Base-by-base conservation (phyloP, 176 grass and related monocot species). In the Carex pumila region DNA sequence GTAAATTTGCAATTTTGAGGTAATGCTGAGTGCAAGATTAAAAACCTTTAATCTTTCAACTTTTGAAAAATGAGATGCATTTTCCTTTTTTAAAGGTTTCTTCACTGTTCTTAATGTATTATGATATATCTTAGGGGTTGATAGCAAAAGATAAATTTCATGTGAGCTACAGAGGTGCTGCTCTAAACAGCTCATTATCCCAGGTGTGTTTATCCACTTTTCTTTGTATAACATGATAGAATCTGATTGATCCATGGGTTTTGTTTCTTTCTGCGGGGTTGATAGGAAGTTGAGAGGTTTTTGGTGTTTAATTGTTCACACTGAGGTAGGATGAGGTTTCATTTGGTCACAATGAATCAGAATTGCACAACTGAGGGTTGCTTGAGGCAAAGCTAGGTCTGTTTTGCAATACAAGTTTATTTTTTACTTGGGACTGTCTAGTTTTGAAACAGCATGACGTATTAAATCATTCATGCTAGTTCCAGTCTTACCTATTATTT, bases 111-210 rank as follows among this genome's bases (percentile, higher is more conserved):
- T 18, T 55, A 52, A 65, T 83, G 17, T 39, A 61, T 85, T 41
- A 21, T 75, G 50, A 82, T 82, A 49, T 57, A 72, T 80, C 84
- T 19, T 89, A 99, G 96, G 96, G 96, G 58, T 72, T 95, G 66
- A 83, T 99, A 85, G 96, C 93, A 14, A 99, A 95, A 89, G 96
- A 95, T 85, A 99, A 90, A 66, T 99, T 99, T 68, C 93, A 99
- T 88, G 96, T 99, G 54, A 99, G 96, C 85, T 99, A 99, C 65
- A 70, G 96, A 84, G 96, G 93, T n/a, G 96, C 96, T 55, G 94
- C 92, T 92, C 84, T 99, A 39, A 92, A 89, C 83, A 88, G 85
- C 85, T 84, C 91, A 7, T 85, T 95, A 82, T 92, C 96, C 77
- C 96, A 95, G 93, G 96, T 99, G 15, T 57, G 65, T 14, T 63